These are phyloP conservation scores for Linum usitatissimum DNA, from an alignment of 345 rosid genomes.

Conservation along the genomic window DNA sequence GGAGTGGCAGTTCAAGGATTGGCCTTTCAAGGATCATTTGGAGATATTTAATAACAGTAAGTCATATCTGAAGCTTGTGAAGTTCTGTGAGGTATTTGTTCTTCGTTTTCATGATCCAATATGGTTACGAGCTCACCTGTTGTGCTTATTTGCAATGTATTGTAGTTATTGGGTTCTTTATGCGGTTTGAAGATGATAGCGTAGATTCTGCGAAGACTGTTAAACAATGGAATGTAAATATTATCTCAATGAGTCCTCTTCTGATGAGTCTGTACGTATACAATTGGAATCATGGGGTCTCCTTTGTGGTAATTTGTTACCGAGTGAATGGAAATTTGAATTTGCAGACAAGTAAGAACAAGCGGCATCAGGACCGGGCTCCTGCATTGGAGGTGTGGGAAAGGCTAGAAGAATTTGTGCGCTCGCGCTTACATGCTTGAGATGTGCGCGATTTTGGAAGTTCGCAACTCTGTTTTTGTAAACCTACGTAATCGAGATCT, in stretches of 20 bases:
- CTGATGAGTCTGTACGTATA: background rate
- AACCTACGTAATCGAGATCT: background rate
- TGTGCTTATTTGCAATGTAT: conserved; percentile 8
- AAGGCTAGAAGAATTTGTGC: conserved; percentile 76
- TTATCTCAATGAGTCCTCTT: conserved; percentile 54
- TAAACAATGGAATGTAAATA: conserved; percentile 97
- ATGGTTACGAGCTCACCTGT: background rate
- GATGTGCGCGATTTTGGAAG: conserved; percentile 11
- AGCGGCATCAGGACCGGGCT: conserved; percentile 88
- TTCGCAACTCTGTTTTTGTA: conserved; percentile 10
- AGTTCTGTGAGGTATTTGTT: background rate
- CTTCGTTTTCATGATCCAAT: no score
- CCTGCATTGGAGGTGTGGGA: conserved; percentile 98
- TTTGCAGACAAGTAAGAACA: conserved; percentile 87
- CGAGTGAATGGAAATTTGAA: background rate
- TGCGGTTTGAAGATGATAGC: conserved; percentile 95
- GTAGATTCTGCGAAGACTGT: conserved; percentile 84
- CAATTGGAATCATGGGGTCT: background rate
- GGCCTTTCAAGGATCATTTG: conserved; percentile 95
- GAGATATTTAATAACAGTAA: conserved; percentile 86
- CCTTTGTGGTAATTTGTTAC: background rate
- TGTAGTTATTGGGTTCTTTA: conserved; percentile 77
- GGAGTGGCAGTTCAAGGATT: conserved; percentile 98
- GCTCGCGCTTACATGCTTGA: conserved; percentile 69
- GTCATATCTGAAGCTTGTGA: conserved; percentile 13